Percentiles rank a stretch among this genome's conserved stretches.
phyloP scores from a whole-genome alignment of 306 rosid species.

The Castanopsis chinensis region DNA sequence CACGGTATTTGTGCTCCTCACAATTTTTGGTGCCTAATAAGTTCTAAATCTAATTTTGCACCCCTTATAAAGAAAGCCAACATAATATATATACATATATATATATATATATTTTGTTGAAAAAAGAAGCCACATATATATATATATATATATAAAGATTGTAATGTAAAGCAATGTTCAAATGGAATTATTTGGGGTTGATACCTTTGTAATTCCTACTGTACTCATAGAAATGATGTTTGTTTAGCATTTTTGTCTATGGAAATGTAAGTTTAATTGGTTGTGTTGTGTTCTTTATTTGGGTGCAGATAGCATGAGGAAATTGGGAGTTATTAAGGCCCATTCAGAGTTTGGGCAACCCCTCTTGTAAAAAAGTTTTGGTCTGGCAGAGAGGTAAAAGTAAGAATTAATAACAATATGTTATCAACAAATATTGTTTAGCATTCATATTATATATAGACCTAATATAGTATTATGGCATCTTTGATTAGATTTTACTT shows the following conservation, averaged over 20 bases:
- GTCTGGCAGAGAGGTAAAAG: not conserved
- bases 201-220: not conserved
- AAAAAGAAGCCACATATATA: not conserved
- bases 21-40: not conserved
- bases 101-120: not conserved
- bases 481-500: not conserved
- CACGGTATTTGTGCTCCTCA: conserved; percentile 30
- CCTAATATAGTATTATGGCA: not conserved
- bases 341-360: not conserved
- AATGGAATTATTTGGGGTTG: not conserved
- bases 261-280: not conserved
- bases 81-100: not conserved
- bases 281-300: not conserved
- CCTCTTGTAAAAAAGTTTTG: conserved; percentile 17
- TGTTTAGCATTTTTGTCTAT: not conserved
- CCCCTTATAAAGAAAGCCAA: not conserved
- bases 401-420: not conserved
- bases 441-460: not conserved
- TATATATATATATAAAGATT: not conserved
- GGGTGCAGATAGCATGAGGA: conserved; percentile 26
- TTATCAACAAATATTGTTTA: not conserved
- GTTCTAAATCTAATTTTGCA: not conserved
- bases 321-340: not conserved
- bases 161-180: not conserved
- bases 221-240: not conserved